These are phyloP conservation scores for Prinsepia uniflora DNA, from an alignment of 306 rosid genomes.

Conservation along the genomic window DNA sequence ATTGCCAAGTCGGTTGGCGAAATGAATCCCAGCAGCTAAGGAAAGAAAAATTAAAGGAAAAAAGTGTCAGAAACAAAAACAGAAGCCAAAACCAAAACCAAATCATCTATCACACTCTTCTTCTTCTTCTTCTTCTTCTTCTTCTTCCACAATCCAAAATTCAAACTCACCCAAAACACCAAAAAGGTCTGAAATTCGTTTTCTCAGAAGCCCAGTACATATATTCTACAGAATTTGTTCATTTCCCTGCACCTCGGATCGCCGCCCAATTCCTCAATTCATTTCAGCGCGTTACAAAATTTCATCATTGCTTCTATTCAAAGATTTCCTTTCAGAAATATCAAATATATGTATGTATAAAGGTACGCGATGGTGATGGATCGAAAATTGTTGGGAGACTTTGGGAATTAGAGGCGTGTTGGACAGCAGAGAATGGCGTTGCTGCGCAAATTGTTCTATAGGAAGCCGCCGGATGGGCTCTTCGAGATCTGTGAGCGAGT, in stretches of 20 bases:
- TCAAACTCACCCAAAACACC: neutral
- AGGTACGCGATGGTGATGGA: neutral
- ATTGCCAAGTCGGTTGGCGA: constrained; percentile 8
- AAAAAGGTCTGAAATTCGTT: neutral
- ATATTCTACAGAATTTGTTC: neutral
- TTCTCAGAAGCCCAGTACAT: neutral
- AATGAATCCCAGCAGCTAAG: neutral
- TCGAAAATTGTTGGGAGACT: constrained; percentile 3
- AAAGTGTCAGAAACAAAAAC: neutral
- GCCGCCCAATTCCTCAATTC: neutral
- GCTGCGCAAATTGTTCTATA: constrained; percentile 81
- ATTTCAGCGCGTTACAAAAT: neutral
- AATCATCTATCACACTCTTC: neutral
- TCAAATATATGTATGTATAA: neutral
- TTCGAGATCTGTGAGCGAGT: constrained; percentile 88
- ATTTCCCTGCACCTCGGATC: neutral
- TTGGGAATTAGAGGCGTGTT: constrained; percentile 6
- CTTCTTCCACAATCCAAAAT: neutral
- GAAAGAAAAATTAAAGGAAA: neutral
- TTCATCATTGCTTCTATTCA: neutral
- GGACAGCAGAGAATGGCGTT: constrained; percentile 46
- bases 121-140: neutral
- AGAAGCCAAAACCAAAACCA: neutral
- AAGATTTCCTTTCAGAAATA: neutral
- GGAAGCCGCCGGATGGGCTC: constrained; percentile 91